phyloP scores from a whole-genome alignment of 495 filamentous ascomycete species.

The Aspergillus homomorphus region DNA sequence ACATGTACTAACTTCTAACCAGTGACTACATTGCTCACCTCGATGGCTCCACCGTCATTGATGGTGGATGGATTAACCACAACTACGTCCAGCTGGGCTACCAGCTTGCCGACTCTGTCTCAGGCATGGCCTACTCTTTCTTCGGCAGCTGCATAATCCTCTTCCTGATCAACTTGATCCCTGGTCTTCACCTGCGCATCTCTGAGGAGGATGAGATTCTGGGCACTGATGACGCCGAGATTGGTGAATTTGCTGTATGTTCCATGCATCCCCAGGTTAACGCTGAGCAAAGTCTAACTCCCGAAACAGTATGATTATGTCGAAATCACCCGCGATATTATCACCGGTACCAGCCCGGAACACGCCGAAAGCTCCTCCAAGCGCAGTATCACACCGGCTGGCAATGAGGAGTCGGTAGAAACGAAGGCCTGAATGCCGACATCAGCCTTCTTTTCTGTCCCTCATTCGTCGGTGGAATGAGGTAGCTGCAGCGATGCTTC shows the following conservation, averaged over 20 bases:
- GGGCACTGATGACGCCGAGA: slow-evolving; percentile 92
- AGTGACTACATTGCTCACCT: slow-evolving; percentile 85
- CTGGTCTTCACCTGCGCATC: slow-evolving; percentile 76
- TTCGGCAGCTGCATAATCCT: slow-evolving; percentile 80
- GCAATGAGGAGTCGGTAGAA: slow-evolving; percentile 21
- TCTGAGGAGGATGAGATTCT: slow-evolving; percentile 82
- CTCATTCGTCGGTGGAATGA: no score
- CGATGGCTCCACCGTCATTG: slow-evolving; percentile 68
- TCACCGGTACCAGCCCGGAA: slow-evolving; percentile 53
- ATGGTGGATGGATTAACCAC: slow-evolving; percentile 88
- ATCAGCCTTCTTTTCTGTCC: background rate
- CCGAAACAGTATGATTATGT: slow-evolving; percentile 82
- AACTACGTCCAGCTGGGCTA: slow-evolving; percentile 87
- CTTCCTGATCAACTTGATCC: slow-evolving; percentile 82
- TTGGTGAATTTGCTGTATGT: slow-evolving; percentile 88
- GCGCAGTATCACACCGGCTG: slow-evolving; percentile 31
- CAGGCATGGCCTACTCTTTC: slow-evolving; percentile 85
- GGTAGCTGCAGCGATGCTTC: background rate
- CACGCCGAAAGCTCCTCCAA: slow-evolving; percentile 31
- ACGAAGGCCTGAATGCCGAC: slow-evolving; percentile 27
- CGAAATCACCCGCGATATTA: slow-evolving; percentile 82
- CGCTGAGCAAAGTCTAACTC: background rate
- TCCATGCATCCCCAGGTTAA: background rate
- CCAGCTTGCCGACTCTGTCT: slow-evolving; percentile 83
- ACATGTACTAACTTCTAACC: slow-evolving; percentile 12